Evolutionary conservation across 805 yeast genomes (phyloP).

Genomic region (Wickerhamomyces subpelliculosus): DNA sequence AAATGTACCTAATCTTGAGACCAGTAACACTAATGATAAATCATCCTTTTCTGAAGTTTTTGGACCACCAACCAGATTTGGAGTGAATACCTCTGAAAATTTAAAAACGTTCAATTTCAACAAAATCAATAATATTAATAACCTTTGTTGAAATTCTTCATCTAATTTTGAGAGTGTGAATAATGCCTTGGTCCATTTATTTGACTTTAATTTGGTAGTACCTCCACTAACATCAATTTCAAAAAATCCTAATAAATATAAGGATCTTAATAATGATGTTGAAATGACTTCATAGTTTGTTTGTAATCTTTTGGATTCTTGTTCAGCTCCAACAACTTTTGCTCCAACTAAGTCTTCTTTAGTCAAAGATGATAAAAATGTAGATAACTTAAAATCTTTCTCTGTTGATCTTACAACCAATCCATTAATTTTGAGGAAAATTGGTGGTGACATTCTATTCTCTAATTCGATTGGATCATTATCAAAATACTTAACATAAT

Average conservation of each 20-base stretch:
- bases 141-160: conserved; percentile 29
- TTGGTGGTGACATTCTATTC: conserved; percentile 48
- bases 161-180: conserved; percentile 25
- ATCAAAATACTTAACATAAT: conserved; percentile 51
- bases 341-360: conserved; percentile 18
- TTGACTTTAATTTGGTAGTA: conserved; percentile 32
- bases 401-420: conserved; percentile 23
- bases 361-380: conserved; percentile 19
- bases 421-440: conserved; percentile 34
- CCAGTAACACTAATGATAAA: conserved; percentile 29
- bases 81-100: conserved; percentile 26
- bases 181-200: conserved; percentile 46
- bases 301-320: conserved; percentile 28
- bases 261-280: conserved; percentile 47
- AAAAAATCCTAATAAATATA: conserved; percentile 45
- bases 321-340: conserved; percentile 9
- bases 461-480: conserved; percentile 33
- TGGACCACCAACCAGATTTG: conserved; percentile 34
- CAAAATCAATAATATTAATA: conserved; percentile 42
- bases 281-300: conserved; percentile 48
- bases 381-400: conserved; percentile 21
- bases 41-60: conserved; percentile 22
- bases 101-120: conserved; percentile 36
- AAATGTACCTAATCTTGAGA: conserved; percentile 43
- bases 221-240: conserved; percentile 27